Percentiles rank a stretch among this genome's conserved stretches.
phyloP scores from a whole-genome alignment of 257 asterid genomes.

The Verbena officinalis region DNA sequence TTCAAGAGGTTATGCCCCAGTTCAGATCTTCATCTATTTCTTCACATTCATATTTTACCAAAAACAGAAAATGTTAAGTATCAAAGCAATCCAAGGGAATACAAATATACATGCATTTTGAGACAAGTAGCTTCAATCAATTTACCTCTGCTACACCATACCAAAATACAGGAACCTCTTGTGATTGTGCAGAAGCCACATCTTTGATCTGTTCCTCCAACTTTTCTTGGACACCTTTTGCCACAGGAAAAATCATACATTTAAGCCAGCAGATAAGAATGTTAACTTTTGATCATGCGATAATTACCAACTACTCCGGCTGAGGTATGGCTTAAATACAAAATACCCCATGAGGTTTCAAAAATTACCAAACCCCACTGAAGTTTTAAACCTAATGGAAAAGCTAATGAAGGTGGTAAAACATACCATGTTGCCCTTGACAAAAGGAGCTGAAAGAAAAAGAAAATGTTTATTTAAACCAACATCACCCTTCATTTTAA shows the following conservation, averaged over 20 bases:
- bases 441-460: too few species aligned
- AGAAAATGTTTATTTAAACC: too few species aligned
- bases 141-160: constrained; percentile 93
- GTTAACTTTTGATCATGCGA: too few species aligned
- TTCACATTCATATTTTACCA: constrained; percentile 11
- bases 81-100: constrained; percentile 2
- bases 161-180: constrained; percentile 76
- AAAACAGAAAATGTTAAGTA: background rate
- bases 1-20: background rate
- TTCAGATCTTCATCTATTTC: background rate
- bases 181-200: constrained; percentile 64
- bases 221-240: constrained; percentile 70
- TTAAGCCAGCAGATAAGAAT: too few species aligned
- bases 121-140: constrained; percentile 8
- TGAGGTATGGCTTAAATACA: too few species aligned
- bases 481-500: too few species aligned
- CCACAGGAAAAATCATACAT: background rate
- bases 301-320: too few species aligned
- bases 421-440: too few species aligned
- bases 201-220: constrained; percentile 72
- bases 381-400: too few species aligned
- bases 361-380: too few species aligned
- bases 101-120: background rate
- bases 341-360: too few species aligned
- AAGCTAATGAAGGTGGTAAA: too few species aligned